Evolutionary conservation across 2,329 filamentous ascomycete species (phyloP).

Genomic region (Aspergillus candidus): DNA sequence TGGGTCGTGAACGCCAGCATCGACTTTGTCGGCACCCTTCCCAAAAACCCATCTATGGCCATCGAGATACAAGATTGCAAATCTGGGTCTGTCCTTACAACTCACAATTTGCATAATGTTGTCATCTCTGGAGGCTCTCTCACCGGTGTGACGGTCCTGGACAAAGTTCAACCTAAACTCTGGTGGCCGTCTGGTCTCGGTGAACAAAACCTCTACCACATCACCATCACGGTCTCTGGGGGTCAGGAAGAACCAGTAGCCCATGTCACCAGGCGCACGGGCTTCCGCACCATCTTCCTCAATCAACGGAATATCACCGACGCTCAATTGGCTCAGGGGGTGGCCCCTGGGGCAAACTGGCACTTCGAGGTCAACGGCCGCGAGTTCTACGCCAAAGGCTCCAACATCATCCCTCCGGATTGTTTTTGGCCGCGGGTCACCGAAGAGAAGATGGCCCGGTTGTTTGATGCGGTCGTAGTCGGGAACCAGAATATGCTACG

Average conservation of each 20-base stretch:
- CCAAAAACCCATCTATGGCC: constrained; percentile 37
- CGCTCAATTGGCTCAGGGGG: constrained; percentile 48
- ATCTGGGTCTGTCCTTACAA: constrained; percentile 36
- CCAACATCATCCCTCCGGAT: constrained; percentile 58
- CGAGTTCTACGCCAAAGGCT: constrained; percentile 59
- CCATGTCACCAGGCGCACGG: constrained; percentile 49
- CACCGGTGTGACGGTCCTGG: constrained; percentile 44
- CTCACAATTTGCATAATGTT: constrained; percentile 36
- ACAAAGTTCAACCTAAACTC: constrained; percentile 43
- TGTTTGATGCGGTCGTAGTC: constrained; percentile 51
- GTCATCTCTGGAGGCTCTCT: constrained; percentile 40
- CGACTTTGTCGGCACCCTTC: constrained; percentile 49
- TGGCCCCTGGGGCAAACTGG: constrained; percentile 55
- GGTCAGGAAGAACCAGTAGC: constrained; percentile 34
- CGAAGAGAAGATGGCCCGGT: constrained; percentile 42
- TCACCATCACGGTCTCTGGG: constrained; percentile 46
- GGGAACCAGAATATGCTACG: constrained; percentile 61
- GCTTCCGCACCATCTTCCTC: constrained; percentile 58
- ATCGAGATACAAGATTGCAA: constrained; percentile 43
- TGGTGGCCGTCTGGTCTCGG: constrained; percentile 59
- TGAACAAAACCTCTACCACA: constrained; percentile 52
- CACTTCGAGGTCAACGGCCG: constrained; percentile 62
- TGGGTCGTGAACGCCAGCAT: constrained; percentile 59
- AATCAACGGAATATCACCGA: constrained; percentile 52
- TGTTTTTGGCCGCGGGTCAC: constrained; percentile 59